These are phyloP conservation scores for Tylopilus sp. DNA, from an alignment of 768 basidiomycete species.

Conservation along the genomic window DNA sequence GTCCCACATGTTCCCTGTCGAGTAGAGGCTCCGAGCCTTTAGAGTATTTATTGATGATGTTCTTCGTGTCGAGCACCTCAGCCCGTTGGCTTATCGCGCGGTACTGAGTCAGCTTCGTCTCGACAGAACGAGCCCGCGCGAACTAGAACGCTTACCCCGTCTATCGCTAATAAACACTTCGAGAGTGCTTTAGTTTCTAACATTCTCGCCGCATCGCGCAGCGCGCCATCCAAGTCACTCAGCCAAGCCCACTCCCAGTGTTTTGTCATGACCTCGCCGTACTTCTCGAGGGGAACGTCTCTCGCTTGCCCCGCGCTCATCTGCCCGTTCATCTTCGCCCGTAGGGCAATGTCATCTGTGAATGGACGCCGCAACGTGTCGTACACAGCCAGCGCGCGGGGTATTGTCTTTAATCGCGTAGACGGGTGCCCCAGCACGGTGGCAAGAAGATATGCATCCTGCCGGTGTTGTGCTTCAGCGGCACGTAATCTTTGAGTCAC, in stretches of 20 bases:
- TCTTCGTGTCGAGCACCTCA: too few relatives aligned
- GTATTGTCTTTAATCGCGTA: not conserved
- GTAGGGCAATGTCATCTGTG: constrained; percentile 33
- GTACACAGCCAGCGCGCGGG: constrained; percentile 41
- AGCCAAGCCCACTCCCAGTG: constrained; percentile 57
- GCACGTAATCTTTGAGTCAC: not conserved
- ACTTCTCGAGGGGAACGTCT: constrained; percentile 32
- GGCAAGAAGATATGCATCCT: constrained; percentile 38
- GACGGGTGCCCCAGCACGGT: constrained; percentile 42
- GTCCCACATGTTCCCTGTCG: too few relatives aligned
- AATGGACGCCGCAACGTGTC: constrained; percentile 50
- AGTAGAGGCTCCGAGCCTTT: too few relatives aligned
- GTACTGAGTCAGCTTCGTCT: too few relatives aligned
- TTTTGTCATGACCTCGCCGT: constrained; percentile 42
- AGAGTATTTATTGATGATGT: too few relatives aligned
- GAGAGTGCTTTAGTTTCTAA: constrained; percentile 2
- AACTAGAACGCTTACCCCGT: too few relatives aligned
- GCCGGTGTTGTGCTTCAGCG: too few relatives aligned
- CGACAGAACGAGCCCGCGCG: too few relatives aligned
- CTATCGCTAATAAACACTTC: too few relatives aligned
- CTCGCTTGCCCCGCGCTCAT: not conserved
- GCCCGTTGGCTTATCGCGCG: too few relatives aligned
- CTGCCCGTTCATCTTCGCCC: constrained; percentile 19
- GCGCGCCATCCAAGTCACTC: constrained; percentile 17
- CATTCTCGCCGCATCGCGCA: constrained; percentile 17